Conservation (phyloP, 306 rosid genomes). For the Malus orientalis region DNA sequence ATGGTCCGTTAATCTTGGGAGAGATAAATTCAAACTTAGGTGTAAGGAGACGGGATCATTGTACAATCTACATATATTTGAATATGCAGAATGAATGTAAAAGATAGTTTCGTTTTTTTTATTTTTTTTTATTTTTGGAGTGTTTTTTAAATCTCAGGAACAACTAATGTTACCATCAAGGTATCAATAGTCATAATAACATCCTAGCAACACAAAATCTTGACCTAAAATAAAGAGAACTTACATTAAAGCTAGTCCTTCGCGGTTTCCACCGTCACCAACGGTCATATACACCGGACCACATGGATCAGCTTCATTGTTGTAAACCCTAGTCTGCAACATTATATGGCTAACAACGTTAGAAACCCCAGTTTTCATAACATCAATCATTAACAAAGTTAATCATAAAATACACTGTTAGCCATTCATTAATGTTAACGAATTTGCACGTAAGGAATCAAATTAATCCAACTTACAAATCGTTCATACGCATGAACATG, state of each 20-base stretch:
- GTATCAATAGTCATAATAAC: background rate
- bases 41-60: background rate
- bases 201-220: background rate
- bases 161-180: background rate
- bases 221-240: background rate
- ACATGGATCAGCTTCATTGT: conserved; percentile 43
- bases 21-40: background rate
- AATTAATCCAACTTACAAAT: conserved; percentile 36
- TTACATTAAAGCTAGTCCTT: conserved; percentile 62
- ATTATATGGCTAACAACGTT: background rate
- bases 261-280: conserved; percentile 76
- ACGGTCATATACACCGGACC: conserved; percentile 59
- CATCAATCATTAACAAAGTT: background rate
- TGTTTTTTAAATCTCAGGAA: background rate
- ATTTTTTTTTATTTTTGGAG: too few species aligned
- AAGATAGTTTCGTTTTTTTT: too few species aligned
- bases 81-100: too few species aligned
- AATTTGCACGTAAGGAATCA: background rate
- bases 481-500: conserved; percentile 89
- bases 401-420: background rate
- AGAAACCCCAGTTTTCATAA: background rate
- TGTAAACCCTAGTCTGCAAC: conserved; percentile 52
- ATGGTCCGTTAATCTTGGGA: too few species aligned
- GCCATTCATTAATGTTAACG: background rate
- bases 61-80: too few species aligned